Evolutionary conservation across 768 basidiomycete genomes (phyloP).

Genomic region (Leccinum boreale): DNA sequence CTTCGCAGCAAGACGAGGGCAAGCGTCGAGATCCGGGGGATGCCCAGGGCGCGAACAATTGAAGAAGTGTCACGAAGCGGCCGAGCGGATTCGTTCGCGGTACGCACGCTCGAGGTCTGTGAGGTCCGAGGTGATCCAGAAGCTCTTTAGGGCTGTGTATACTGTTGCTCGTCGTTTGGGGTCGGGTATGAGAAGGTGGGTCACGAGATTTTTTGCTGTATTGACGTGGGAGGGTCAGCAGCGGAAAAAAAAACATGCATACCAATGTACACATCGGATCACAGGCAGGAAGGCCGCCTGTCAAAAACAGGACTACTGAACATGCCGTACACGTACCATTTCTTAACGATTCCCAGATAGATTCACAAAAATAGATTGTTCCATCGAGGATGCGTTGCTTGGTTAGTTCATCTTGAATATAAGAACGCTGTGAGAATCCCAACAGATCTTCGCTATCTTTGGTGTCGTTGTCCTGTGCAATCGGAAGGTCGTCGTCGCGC

Average conservation of each 20-base stretch:
- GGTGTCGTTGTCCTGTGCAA: constrained; percentile 18
- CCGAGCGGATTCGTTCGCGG: constrained; percentile 44
- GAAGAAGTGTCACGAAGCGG: constrained; percentile 7
- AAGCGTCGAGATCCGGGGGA: neutral
- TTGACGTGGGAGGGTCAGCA: constrained; percentile 5
- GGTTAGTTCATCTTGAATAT: constrained; percentile 53
- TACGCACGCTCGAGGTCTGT: constrained; percentile 61
- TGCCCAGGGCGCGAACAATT: neutral
- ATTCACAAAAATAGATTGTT: constrained; percentile 50
- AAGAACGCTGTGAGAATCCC: constrained; percentile 32
- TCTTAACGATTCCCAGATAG: constrained; percentile 52
- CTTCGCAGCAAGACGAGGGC: neutral
- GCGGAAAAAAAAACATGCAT: neutral
- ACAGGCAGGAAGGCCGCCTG: constrained; percentile 1
- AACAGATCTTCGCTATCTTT: constrained; percentile 35
- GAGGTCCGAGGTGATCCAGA: constrained; percentile 67
- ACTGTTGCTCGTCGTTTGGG: constrained; percentile 61
- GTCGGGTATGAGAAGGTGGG: constrained; percentile 58
- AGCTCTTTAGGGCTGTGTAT: constrained; percentile 52
- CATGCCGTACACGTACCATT: constrained; percentile 47
- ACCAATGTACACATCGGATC: neutral
- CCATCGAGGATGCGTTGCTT: constrained; percentile 70
- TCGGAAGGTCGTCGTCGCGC: constrained; percentile 6
- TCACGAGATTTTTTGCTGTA: constrained; percentile 54
- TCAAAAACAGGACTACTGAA: neutral